Evolutionary conservation across 2,329 filamentous ascomycete species (phyloP).

Genomic region (Colletotrichum simmondsii): DNA sequence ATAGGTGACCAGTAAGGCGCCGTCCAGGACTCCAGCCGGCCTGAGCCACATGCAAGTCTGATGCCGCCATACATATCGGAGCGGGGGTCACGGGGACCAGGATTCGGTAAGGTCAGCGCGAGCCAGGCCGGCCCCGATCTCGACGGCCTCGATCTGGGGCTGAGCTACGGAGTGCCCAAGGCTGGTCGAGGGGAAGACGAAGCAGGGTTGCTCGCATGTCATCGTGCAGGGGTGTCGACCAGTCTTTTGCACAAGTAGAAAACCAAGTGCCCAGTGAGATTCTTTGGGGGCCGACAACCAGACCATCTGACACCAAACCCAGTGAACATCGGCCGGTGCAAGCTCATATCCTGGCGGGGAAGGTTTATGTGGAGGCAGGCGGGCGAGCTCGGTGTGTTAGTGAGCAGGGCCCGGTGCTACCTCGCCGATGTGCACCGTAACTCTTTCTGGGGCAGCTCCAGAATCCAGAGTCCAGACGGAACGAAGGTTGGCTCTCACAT

Average conservation of each 20-base stretch:
- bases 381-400: neutral
- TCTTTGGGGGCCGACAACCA: constrained; percentile 3
- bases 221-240: neutral
- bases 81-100: constrained; percentile 25
- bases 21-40: neutral
- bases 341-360: neutral
- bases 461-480: neutral
- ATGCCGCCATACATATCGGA: constrained; percentile 9
- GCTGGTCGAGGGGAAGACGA: constrained; percentile 1
- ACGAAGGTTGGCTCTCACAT: constrained; percentile 25
- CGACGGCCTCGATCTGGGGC: constrained; percentile 4
- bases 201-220: constrained; percentile 14
- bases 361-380: neutral
- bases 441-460: neutral
- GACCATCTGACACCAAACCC: neutral
- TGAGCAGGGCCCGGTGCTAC: constrained; percentile 1
- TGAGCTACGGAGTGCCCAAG: neutral
- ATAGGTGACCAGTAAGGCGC: neutral
- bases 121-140: constrained; percentile 10
- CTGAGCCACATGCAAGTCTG: constrained; percentile 18
- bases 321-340: constrained; percentile 3
- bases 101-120: neutral
- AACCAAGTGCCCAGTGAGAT: neutral
- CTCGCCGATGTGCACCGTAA: neutral
- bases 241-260: neutral